Base-by-base conservation (phyloP, 257 asterid species). In the Anisodus acutangulus region DNA sequence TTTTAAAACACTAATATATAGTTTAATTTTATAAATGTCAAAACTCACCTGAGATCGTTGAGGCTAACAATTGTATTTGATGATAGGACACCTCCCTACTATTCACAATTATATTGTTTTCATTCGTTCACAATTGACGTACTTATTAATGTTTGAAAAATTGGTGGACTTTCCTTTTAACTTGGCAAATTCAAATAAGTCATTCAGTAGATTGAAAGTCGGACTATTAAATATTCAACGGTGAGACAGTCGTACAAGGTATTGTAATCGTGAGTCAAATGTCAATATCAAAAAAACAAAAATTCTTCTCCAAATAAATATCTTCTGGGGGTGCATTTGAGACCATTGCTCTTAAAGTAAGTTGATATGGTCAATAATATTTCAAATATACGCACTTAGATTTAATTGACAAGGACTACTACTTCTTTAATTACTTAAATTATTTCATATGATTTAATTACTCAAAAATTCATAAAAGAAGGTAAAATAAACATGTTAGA, bases 51-150 rank as follows among this genome's bases (percentile, higher is more conserved):
- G 45, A 41, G 45, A 41, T 41, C 45, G 45, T 0, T 4, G 6
- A 41, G 19, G 19, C 19, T 15, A 55, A 8, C 4, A 13, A 55
- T 55, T 31, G 5, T 13, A 54, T 26, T 31, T 35, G 2, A 17
- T 13, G 86, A 84, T 51, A 60, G 68, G 86, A 79, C 83, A 66
- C 53, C 57, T 59, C 68, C 35, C 76, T 83, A 85, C 39, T 54
- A 83, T 85, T 85, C 86, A 87, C 37, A 82, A 58, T 31, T 45
- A 13, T 84, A 35, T 82, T 31, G 19, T 66, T 17, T 22, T 22
- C 26, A 70, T 66, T 54, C 64, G 62, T 67, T 37, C 76, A 9
- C 84, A 66, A 51, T 22, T 11, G 84, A 35, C 19, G 58, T 45
- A 79, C 80, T 72, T 43, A 74, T 53, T 76, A 51, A 51, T 22